phyloP scores from a whole-genome alignment of 2,329 filamentous ascomycete species.

The Clarireedia paspali region DNA sequence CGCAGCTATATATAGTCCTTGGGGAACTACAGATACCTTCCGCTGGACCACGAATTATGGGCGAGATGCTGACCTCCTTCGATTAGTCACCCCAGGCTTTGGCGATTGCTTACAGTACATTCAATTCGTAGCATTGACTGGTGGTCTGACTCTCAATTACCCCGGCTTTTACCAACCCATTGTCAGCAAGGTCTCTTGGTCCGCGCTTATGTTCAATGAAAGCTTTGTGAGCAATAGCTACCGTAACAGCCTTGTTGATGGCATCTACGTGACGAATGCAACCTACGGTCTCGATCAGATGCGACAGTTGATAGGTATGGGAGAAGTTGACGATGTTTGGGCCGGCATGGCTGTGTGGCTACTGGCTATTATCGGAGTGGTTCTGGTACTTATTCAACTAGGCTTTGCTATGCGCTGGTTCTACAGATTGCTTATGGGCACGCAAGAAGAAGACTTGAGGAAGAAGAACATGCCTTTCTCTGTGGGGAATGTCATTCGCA shows the following conservation, averaged over 20 bases:
- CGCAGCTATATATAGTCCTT: conserved; percentile 83
- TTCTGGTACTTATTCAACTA: conserved; percentile 64
- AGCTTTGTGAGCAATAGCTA: conserved; percentile 68
- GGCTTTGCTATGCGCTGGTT: conserved; percentile 73
- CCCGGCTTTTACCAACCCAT: conserved; percentile 93
- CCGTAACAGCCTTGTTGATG: conserved; percentile 65
- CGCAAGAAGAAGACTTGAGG: conserved; percentile 77
- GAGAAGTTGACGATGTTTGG: conserved; percentile 73
- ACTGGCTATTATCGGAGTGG: conserved; percentile 62
- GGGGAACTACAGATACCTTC: conserved; percentile 86
- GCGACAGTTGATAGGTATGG: conserved; percentile 77
- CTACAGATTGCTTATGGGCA: conserved; percentile 61
- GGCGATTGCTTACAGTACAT: conserved; percentile 96
- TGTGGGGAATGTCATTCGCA: conserved; percentile 68
- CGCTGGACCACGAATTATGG: conserved; percentile 98
- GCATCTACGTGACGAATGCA: conserved; percentile 75
- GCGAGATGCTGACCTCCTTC: conserved; percentile 81
- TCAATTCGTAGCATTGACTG: conserved; percentile 83
- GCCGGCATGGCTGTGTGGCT: conserved; percentile 91
- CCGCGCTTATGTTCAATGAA: conserved; percentile 83
- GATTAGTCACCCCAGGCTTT: conserved; percentile 91
- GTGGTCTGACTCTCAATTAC: conserved; percentile 79
- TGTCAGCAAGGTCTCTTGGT: conserved; percentile 83
- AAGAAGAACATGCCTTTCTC: conserved; percentile 89
- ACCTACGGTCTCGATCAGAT: conserved; percentile 73